phyloP scores from a whole-genome alignment of 2,329 filamentous ascomycete genomes.

The Acephala macrosclerotiorum region DNA sequence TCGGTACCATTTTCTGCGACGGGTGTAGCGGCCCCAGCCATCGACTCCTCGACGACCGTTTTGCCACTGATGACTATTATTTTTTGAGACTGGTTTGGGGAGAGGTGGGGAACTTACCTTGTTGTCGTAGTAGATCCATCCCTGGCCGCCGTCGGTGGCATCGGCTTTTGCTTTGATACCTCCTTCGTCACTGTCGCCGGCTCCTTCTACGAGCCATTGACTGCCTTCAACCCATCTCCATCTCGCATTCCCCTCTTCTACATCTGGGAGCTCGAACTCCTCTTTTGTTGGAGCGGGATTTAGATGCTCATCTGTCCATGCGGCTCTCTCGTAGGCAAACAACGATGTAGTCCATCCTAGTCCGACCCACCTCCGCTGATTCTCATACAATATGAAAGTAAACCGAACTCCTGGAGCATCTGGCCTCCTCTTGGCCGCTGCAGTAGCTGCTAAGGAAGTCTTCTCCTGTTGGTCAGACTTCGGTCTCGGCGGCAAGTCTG shows the following conservation, averaged over 20 bases:
- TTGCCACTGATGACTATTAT: slow-evolving; percentile 72
- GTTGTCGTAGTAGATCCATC: slow-evolving; percentile 98
- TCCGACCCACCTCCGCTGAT: slow-evolving; percentile 93
- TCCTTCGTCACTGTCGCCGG: slow-evolving; percentile 58
- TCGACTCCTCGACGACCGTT: slow-evolving; percentile 84
- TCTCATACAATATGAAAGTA: slow-evolving; percentile 96
- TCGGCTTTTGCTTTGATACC: slow-evolving; percentile 48
- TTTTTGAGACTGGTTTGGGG: background rate
- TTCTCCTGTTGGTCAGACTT: slow-evolving; percentile 34
- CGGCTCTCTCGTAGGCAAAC: slow-evolving; percentile 85
- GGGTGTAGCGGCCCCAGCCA: slow-evolving; percentile 93
- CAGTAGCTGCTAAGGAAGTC: slow-evolving; percentile 45
- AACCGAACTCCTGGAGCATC: slow-evolving; percentile 86
- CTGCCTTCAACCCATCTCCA: slow-evolving; percentile 88
- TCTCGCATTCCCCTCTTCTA: slow-evolving; percentile 66
- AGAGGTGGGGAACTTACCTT: slow-evolving; percentile 65
- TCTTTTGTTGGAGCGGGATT: slow-evolving; percentile 81
- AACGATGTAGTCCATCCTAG: slow-evolving; percentile 93
- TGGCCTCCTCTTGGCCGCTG: slow-evolving; percentile 46
- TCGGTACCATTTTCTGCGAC: slow-evolving; percentile 93
- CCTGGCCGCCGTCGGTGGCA: slow-evolving; percentile 60
- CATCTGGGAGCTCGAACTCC: slow-evolving; percentile 71
- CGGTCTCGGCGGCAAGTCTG: slow-evolving; percentile 42
- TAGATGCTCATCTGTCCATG: slow-evolving; percentile 97
- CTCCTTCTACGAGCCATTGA: slow-evolving; percentile 87